Evolutionary conservation across 2,329 filamentous ascomycete genomes (phyloP), one percentile per base, ranked within the genome.

Genomic region (Lecanicillium sp.): DNA sequence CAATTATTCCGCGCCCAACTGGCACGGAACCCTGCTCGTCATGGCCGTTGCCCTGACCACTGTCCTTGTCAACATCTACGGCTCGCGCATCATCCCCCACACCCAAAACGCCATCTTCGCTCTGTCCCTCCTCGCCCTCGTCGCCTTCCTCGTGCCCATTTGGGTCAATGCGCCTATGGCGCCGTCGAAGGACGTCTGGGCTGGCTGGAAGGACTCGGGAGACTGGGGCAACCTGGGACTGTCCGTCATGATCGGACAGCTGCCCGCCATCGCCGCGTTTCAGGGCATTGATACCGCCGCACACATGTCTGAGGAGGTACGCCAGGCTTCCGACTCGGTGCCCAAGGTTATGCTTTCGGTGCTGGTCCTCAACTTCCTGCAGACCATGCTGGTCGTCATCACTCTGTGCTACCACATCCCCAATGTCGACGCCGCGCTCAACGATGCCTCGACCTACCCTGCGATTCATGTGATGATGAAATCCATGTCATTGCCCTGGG

Each of bases 231-330:
- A 48, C 12, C 29, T 52, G 38, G 32, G 49, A 0, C 30, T 53
- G 8, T 38, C 53, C 12, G 39, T 55, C 20, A 40, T 55, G 39
- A 44, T 54, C 20, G 53, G 51, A 21, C 52, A 54, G 36, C 27
- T 48, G 9, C 44, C 52, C 11, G 51, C 46, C 14, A 46, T 52
- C 8, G 29, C 20, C 21, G 36, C 41, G 11, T 47, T 47, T 12
- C 40, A 45, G 17, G 48, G 51, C 17, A 24, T 49, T 21, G 53
- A 53, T 36, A 52, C 45, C 15, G 51, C 38, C 10, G 44, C 40
- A 14, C 51, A 53, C 47, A 51, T 55, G 44, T 43, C 51, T 11
- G 53, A 53, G 21, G 49, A 55, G 32, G 53, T 55, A 36, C 42
- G 49, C 27, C 40, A 51, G 26, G 51, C 53, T 6, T 39, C 51